Evolutionary conservation across 2,329 filamentous ascomycete genomes (phyloP).

Genomic region (Fusarium concolor): DNA sequence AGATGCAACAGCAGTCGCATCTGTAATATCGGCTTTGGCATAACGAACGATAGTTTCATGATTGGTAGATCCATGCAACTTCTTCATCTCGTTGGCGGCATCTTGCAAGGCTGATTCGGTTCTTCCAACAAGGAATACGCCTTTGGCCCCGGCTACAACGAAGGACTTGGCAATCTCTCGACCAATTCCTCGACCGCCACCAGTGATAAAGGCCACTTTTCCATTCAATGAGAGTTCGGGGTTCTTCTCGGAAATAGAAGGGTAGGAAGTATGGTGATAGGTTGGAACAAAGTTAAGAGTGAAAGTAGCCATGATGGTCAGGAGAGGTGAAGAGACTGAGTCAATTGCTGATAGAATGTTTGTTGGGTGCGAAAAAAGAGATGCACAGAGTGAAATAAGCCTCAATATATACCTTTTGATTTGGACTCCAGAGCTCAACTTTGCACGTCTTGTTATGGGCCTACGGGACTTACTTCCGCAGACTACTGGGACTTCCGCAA

Average conservation of each 20-base stretch:
- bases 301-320: too few relatives aligned
- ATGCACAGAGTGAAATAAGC: neutral
- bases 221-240: neutral
- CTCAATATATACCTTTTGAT: too few relatives aligned
- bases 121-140: neutral
- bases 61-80: neutral
- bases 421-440: too few relatives aligned
- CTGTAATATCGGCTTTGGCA: neutral
- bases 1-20: neutral
- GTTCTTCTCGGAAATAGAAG: neutral
- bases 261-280: neutral
- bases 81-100: neutral
- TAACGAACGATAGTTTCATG: neutral
- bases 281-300: neutral
- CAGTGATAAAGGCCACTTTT: neutral
- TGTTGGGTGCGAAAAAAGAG: neutral
- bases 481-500: neutral
- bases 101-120: neutral
- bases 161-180: slow-evolving; percentile 3
- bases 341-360: too few relatives aligned
- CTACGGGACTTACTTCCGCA: neutral
- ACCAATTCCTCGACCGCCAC: neutral
- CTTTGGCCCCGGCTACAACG: neutral
- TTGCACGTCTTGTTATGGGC: too few relatives aligned
- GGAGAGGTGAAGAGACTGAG: too few relatives aligned